Percentiles rank a stretch among this genome's conserved stretches.
Conservation (phyloP, 179 eudicot genomes). For the Patellifolia procumbens region DNA sequence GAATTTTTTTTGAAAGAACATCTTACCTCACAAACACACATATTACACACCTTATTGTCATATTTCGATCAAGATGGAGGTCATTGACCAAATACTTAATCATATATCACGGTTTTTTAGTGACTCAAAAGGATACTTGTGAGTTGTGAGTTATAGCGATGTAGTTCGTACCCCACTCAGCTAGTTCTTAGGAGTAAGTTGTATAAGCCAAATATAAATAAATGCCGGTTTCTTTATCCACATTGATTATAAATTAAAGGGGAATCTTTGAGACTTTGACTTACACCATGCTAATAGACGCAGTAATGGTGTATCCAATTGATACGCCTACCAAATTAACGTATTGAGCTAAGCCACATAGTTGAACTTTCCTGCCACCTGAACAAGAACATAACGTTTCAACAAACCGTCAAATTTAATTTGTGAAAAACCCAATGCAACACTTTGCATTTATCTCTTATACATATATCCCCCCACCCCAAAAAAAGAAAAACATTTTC, state of each 20-base stretch:
- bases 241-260: background rate
- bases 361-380: conserved; percentile 77
- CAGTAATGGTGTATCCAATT: conserved; percentile 88
- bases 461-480: background rate
- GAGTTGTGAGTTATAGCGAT: too few species aligned
- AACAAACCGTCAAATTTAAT: background rate
- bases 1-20: too few species aligned
- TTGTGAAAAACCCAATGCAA: conserved; percentile 12
- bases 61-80: too few species aligned
- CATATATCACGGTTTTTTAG: too few species aligned
- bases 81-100: too few species aligned
- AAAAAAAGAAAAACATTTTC: too few species aligned
- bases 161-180: background rate
- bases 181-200: background rate
- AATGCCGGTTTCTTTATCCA: background rate
- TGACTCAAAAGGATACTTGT: too few species aligned
- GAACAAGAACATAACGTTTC: background rate
- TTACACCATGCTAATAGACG: conserved; percentile 94
- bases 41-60: too few species aligned
- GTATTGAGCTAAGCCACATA: conserved; percentile 91
- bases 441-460: background rate
- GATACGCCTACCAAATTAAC: conserved; percentile 72
- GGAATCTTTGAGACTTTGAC: conserved; percentile 32
- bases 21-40: too few species aligned
- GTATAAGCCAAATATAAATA: conserved; percentile 2